Base-by-base conservation (phyloP, 371 early-diverging fungal genomes). In the Mucor lusitanicus region DNA sequence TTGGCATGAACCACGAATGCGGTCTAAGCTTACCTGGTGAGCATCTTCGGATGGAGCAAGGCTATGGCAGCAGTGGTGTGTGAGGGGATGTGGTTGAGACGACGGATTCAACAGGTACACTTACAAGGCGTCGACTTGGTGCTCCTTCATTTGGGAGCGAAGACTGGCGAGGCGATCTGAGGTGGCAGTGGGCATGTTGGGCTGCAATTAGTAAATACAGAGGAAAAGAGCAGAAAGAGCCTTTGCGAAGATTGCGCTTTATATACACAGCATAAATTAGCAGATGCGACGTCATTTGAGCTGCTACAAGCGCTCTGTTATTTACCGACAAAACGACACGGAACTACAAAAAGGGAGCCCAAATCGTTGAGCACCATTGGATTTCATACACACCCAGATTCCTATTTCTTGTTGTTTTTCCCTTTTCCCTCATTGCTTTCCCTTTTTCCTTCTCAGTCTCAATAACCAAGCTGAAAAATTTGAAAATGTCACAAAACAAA, bases 41-140 rank as follows among this genome's bases (percentile, higher is more conserved):
- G 97, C 95, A 75, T 97, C 97, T 75, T 96, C 98, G 53, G 92
- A 87, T 46, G 98, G 98, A n/a, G 97, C 86, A 58, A 96, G 87
- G 78, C 94, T 87, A 66, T 27, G 12, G 12, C 3, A 25, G 9
- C 6, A 11, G n/a, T 12, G 9, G 23, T 0, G 21, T 9, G 6
- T 8, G 28, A 33, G n/a, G 35, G 55, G 1, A 53, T 32, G 23
- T 9, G 8, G 11, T 13, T 9, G 50, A 50, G 25, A 50, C 25
- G 21, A 3, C 2, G 25, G 15, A 53, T 53, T 27, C 27, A 53
- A 23, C 21, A 25, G 17, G 13, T 27, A 53, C n/a, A n/a, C 79
- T 68, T 83, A 88, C 88, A 87, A 97, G 23, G 96, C 98, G 28
- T 88, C 76, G 25, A 97, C 71, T 28, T 87, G 83, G 72, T 89